Conservation (phyloP, 2,329 filamentous ascomycete genomes). For the Fonsecaea pedrosoi region DNA sequence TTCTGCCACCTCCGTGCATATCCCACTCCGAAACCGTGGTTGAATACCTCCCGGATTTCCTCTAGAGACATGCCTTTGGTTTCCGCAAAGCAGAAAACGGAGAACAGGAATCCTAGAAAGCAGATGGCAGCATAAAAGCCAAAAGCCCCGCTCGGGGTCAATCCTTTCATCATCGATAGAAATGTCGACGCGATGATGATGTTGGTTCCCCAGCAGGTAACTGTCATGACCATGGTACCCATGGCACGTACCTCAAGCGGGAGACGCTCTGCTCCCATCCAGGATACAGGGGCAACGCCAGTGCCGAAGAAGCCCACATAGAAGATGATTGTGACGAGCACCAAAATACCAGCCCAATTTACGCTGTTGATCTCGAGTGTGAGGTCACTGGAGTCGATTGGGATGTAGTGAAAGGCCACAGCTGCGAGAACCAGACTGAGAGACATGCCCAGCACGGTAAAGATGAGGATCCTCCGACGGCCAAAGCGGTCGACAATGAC, state of each 20-base stretch:
- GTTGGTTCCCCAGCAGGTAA: slow-evolving; percentile 86
- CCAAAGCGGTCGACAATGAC: slow-evolving; percentile 78
- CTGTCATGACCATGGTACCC: slow-evolving; percentile 62
- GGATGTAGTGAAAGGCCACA: slow-evolving; percentile 72
- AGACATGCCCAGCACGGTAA: slow-evolving; percentile 83
- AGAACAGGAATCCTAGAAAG: slow-evolving; percentile 66
- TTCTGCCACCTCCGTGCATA: slow-evolving; percentile 47
- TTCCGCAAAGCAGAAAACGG: slow-evolving; percentile 83
- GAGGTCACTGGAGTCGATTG: slow-evolving; percentile 34
- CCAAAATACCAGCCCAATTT: slow-evolving; percentile 54
- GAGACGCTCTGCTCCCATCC: slow-evolving; percentile 94
- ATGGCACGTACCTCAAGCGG: slow-evolving; percentile 70
- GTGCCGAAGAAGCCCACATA: slow-evolving; percentile 87
- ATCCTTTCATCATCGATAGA: slow-evolving; percentile 78
- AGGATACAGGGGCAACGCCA: slow-evolving; percentile 88
- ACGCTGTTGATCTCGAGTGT: slow-evolving; percentile 34
- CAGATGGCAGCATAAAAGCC: slow-evolving; percentile 76
- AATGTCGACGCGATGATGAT: slow-evolving; percentile 86
- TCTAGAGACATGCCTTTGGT: slow-evolving; percentile 82
- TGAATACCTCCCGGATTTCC: slow-evolving; percentile 74
- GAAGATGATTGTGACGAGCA: slow-evolving; percentile 77
- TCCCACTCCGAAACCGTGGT: slow-evolving; percentile 73
- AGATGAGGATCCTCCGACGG: slow-evolving; percentile 77
- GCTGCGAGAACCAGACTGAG: slow-evolving; percentile 73
- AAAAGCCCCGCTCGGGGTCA: slow-evolving; percentile 80